These are phyloP conservation scores for Barbarea vulgaris DNA, from an alignment of 345 rosid genomes.

Conservation along the genomic window DNA sequence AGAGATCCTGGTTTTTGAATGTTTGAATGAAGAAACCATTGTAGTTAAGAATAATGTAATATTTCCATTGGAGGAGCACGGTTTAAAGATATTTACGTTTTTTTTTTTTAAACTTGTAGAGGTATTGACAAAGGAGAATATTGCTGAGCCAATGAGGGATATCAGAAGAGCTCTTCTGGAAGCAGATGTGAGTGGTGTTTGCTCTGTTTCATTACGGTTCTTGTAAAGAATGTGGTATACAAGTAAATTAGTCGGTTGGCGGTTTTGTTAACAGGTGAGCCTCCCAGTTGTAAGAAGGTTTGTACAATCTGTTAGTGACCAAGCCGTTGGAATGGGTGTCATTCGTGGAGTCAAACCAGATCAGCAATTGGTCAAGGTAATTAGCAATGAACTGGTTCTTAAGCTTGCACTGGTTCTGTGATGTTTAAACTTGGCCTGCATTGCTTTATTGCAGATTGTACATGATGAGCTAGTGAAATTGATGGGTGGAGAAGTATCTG, in stretches of 20 bases:
- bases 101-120: slow-evolving; percentile 52
- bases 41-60: not conserved
- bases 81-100: not conserved
- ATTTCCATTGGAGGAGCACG: not conserved
- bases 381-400: not conserved
- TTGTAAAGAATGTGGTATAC: not conserved
- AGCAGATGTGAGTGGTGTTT: slow-evolving; percentile 84
- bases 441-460: slow-evolving; percentile 61
- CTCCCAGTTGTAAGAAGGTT: slow-evolving; percentile 97
- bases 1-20: not conserved
- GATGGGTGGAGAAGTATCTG: slow-evolving; percentile 99
- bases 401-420: not conserved
- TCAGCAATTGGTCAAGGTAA: slow-evolving; percentile 94
- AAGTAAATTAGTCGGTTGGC: slow-evolving; percentile 17
- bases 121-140: slow-evolving; percentile 90
- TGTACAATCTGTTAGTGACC: slow-evolving; percentile 86
- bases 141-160: slow-evolving; percentile 95
- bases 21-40: not conserved
- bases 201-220: not conserved
- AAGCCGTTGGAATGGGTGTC: slow-evolving; percentile 83
- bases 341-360: slow-evolving; percentile 94
- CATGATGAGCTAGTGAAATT: slow-evolving; percentile 85
- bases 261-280: slow-evolving; percentile 68
- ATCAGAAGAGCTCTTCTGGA: slow-evolving; percentile 95
- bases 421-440: slow-evolving; percentile 1